A percentile compares a stretch with the other conserved stretches of the same genome.
These are phyloP conservation scores for Maudiozyma humilis DNA, from an alignment of 1,139 yeast species.

Conservation along the genomic window DNA sequence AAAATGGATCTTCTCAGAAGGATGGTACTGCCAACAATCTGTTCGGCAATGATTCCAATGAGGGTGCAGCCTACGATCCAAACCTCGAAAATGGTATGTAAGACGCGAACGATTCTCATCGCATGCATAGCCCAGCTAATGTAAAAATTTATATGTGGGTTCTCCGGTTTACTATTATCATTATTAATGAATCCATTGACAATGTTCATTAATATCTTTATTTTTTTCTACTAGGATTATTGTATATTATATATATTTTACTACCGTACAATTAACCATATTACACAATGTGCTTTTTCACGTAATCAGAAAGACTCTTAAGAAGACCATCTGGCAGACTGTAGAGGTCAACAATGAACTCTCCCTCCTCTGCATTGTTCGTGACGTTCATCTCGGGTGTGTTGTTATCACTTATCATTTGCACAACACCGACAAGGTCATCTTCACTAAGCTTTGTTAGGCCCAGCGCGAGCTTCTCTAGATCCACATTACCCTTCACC, in stretches of 20 bases:
- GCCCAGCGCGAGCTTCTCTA: slow-evolving; percentile 85
- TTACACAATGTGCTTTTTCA: slow-evolving; percentile 47
- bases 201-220: no score
- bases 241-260: no score
- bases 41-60: slow-evolving; percentile 13
- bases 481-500: slow-evolving; percentile 66
- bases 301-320: slow-evolving; percentile 92
- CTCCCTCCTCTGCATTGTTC: slow-evolving; percentile 94
- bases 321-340: slow-evolving; percentile 88
- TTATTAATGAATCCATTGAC: no score
- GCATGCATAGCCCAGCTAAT: no score
- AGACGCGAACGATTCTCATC: not conserved
- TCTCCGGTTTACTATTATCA: no score
- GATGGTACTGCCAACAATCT: slow-evolving; percentile 6
- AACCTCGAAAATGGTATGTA: slow-evolving; percentile 17
- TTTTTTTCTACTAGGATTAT: no score
- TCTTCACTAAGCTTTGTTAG: slow-evolving; percentile 84
- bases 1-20: no score
- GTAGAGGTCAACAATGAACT: slow-evolving; percentile 90
- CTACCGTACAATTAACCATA: not conserved
- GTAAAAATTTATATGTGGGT: not conserved
- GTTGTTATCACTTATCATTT: slow-evolving; percentile 94
- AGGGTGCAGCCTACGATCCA: slow-evolving; percentile 19
- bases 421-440: slow-evolving; percentile 88
- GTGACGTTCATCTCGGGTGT: slow-evolving; percentile 94